Evolutionary conservation across 2,329 filamentous ascomycete genomes (phyloP).

Genomic region (Trichoderma guizhouense): DNA sequence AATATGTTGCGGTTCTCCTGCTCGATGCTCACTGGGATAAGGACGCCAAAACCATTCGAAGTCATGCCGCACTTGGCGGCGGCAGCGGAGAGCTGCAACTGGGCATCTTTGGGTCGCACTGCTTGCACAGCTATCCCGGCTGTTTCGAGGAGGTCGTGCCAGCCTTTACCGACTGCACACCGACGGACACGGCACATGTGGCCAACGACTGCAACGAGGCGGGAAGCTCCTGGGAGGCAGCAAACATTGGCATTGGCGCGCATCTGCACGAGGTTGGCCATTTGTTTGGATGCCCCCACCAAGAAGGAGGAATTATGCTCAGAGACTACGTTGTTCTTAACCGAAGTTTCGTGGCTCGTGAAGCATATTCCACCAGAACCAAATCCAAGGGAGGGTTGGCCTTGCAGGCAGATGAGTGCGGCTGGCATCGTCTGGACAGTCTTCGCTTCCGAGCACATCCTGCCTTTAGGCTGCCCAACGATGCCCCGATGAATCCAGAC

Average conservation of each 20-base stretch:
- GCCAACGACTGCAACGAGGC: conserved; percentile 84
- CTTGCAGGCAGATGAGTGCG: conserved; percentile 75
- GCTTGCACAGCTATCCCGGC: conserved; percentile 84
- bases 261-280: conserved; percentile 91
- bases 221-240: conserved; percentile 93
- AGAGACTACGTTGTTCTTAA: conserved; percentile 83
- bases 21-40: conserved; percentile 89
- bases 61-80: conserved; percentile 82
- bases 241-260: conserved; percentile 88
- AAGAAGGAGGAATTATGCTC: conserved; percentile 88
- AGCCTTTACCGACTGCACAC: conserved; percentile 85
- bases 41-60: conserved; percentile 64
- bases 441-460: conserved; percentile 88
- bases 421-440: conserved; percentile 86
- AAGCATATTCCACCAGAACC: conserved; percentile 83
- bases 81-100: conserved; percentile 70
- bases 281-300: conserved; percentile 83
- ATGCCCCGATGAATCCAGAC: conserved; percentile 62
- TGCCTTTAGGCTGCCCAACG: conserved; percentile 80
- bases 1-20: conserved; percentile 82
- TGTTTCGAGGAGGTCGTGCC: conserved; percentile 86
- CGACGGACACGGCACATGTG: conserved; percentile 75
- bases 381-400: conserved; percentile 77
- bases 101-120: conserved; percentile 89
- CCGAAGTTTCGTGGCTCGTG: conserved; percentile 74